Evolutionary conservation across 441 rosid species (phyloP).

Genomic region (Erodium texanum): DNA sequence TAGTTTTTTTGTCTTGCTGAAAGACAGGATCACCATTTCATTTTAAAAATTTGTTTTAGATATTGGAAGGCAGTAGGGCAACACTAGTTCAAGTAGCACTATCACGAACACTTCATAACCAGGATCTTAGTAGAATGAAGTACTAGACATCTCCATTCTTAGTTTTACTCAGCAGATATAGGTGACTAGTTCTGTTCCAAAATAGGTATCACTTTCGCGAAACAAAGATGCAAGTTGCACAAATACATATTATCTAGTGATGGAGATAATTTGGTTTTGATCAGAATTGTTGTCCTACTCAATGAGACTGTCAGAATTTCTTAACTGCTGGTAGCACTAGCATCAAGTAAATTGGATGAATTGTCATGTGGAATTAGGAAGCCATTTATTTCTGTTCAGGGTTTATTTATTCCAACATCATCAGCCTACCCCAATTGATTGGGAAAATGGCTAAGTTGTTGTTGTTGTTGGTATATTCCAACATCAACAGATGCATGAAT

Average conservation of each 20-base stretch:
- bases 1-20: background rate
- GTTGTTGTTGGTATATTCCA: no score
- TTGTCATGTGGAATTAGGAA: background rate
- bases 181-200: background rate
- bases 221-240: background rate
- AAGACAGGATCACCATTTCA: background rate
- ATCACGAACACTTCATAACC: background rate
- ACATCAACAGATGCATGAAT: background rate
- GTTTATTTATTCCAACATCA: no score
- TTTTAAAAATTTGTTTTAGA: no score
- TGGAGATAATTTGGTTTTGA: background rate
- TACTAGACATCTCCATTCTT: background rate
- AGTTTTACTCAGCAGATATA: slow-evolving; percentile 2
- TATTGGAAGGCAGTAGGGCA: background rate
- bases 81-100: background rate
- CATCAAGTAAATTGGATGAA: background rate
- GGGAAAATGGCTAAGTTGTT: no score
- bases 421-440: no score
- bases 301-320: background rate
- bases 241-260: background rate
- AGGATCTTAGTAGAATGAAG: slow-evolving; percentile 3
- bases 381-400: background rate
- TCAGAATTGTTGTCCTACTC: slow-evolving; percentile 1
- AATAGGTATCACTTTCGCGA: background rate
- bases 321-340: background rate